Percentiles rank a stretch among this genome's conserved stretches.
Conservation (phyloP, 352 stramenopile genomes). For the Peronosclerospora sorghi region DNA sequence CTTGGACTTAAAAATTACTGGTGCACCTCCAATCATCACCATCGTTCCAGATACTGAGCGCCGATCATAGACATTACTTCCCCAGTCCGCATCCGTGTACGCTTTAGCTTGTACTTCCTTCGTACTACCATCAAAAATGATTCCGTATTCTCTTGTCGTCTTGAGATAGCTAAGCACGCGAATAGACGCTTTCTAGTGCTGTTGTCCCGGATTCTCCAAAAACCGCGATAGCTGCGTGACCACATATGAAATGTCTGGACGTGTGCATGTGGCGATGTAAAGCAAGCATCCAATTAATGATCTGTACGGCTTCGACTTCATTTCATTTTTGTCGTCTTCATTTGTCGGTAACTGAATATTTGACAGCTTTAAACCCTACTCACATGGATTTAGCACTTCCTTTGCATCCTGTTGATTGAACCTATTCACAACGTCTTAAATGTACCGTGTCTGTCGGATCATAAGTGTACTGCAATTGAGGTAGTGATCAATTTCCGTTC, state of each 20-base stretch:
- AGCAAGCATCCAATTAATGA: neutral
- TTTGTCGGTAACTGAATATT: no score
- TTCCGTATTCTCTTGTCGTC: neutral
- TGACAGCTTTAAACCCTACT: no score
- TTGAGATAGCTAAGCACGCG: neutral
- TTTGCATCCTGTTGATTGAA: slow-evolving; percentile 3
- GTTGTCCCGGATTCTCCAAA: no score
- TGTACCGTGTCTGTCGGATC: neutral
- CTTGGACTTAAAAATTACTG: neutral
- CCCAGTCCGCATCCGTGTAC: neutral
- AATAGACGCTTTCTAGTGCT: no score
- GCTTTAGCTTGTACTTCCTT: neutral
- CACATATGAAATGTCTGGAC: no score
- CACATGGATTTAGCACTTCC: no score
- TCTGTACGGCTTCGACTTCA: no score
- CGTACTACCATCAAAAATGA: neutral
- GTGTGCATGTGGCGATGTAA: no score
- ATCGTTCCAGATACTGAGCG: neutral
- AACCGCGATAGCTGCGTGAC: no score
- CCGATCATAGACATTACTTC: neutral
- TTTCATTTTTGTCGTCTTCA: no score
- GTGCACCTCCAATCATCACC: neutral
- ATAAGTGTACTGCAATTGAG: neutral
- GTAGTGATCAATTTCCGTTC: neutral
- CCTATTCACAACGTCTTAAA: neutral